phyloP scores from a whole-genome alignment of 345 rosid species.

The Raphanus sativus region DNA sequence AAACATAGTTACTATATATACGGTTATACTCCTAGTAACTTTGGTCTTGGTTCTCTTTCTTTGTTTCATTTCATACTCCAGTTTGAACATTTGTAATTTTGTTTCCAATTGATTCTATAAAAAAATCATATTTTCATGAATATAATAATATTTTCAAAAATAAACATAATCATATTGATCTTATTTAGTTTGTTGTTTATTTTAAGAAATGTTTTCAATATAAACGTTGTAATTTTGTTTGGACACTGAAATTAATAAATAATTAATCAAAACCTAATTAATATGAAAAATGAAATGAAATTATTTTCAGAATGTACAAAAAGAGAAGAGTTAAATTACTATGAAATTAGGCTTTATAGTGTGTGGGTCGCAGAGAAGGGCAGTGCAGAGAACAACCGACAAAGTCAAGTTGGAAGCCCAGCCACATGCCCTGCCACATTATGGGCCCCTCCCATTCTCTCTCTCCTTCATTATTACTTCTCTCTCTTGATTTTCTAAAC shows the following conservation, averaged over 20 bases:
- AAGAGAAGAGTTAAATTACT: not conserved
- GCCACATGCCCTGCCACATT: constrained; percentile 88
- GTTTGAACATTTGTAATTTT: not conserved
- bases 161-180: not conserved
- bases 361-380: constrained; percentile 36
- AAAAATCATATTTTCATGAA: too few relatives aligned
- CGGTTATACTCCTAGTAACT: too few relatives aligned
- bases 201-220: not conserved
- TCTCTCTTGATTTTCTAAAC: constrained; percentile 31
- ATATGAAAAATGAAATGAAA: too few relatives aligned
- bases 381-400: constrained; percentile 73
- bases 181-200: not conserved
- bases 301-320: not conserved
- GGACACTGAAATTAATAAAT: not conserved
- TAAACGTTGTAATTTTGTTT: not conserved
- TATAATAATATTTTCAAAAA: too few relatives aligned
- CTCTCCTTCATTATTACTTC: constrained; percentile 50
- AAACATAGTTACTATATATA: too few relatives aligned
- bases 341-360: constrained; percentile 10
- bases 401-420: constrained; percentile 93
- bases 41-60: not conserved
- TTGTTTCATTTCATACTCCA: not conserved
- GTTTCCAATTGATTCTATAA: not conserved
- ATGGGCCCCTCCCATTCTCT: constrained; percentile 51
- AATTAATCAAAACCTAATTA: not conserved